Evolutionary conservation across 1,284 basidiomycete genomes (phyloP), one percentile per base, ranked within the genome.

Genomic region (Papiliotrema laurentii): DNA sequence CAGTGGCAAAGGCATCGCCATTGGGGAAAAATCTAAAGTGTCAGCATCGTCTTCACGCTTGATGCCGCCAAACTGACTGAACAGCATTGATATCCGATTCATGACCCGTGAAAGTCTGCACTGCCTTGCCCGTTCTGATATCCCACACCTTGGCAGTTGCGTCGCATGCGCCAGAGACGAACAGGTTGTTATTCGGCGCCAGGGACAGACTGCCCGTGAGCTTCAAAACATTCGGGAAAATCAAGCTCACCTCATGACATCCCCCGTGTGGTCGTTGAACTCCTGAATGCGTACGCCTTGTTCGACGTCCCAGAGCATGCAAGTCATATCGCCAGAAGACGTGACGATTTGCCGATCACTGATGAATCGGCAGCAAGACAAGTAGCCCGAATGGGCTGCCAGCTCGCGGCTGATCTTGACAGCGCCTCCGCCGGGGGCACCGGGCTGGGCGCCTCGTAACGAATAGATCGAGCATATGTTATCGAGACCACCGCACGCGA

Each of bases 41-140:
- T n/a, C n/a, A 37, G 45, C n/a, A 6, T 27, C 43, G 13, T 7
- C 21, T 41, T 4, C 5, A 27, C 30, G 3, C 25, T 24, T 35
- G 18, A 30, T 18, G 24, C 44, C n/a, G n/a, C 54, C 44, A 35
- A 39, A 82, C 89, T 69, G 69, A 94, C 89, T 89, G 87, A 37
- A 98, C 94, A 50, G 94, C 91, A 74, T 99, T 99, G 77, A 99
- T 97, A 72, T 99, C 96, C 48, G 90, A 93, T 75, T 97, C 94
- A 70, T 98, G 96, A 35, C 94, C 96, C 48, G 90, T 91, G 71
- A 99, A 98, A 3, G 94, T 97, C 77, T 98, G 96, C 10, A 93
- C 94, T 16, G 93, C 91, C 65, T 92, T 90, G 56, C 92, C 92
- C 59, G 85, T 91, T 58, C 94, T 85, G 65, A 97, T 96, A 75